These are phyloP conservation scores for Detonula confervacea DNA, from an alignment of 352 stramenopile species.

Conservation along the genomic window DNA sequence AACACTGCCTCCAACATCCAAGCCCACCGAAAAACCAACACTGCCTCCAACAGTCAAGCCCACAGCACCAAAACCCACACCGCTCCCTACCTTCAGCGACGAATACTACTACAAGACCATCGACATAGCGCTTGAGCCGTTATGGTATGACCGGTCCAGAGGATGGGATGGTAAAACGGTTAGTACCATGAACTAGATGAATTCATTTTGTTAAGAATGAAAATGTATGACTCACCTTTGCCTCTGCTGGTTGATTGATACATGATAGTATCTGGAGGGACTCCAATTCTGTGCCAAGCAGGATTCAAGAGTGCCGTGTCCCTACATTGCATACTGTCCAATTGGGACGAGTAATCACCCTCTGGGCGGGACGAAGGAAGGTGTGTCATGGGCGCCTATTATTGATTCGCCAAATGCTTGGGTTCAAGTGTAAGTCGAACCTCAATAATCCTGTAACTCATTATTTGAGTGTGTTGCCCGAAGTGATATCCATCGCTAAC, in stretches of 20 bases:
- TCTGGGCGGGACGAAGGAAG: conserved; percentile 20
- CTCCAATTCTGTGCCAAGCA: conserved; percentile 35
- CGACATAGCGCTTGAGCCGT: background rate
- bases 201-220: no score
- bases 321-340: conserved; percentile 38
- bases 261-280: conserved; percentile 36
- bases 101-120: background rate
- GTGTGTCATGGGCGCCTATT: conserved; percentile 9
- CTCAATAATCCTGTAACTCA: no score
- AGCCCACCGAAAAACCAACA: background rate
- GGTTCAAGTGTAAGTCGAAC: conserved; percentile 11
- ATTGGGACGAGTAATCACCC: conserved; percentile 8
- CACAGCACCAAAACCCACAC: background rate
- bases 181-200: no score
- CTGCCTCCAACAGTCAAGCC: background rate
- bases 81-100: background rate
- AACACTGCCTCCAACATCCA: conserved; percentile 3
- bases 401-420: conserved; percentile 21
- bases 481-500: no score
- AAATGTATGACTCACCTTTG: no score
- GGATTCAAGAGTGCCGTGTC: conserved; percentile 27
- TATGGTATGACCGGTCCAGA: conserved; percentile 1
- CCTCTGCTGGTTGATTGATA: no score
- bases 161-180: conserved; percentile 13
- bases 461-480: no score